Base-by-base conservation (phyloP, 768 basidiomycete genomes). In the Sistotremastrum niveocremeum region DNA sequence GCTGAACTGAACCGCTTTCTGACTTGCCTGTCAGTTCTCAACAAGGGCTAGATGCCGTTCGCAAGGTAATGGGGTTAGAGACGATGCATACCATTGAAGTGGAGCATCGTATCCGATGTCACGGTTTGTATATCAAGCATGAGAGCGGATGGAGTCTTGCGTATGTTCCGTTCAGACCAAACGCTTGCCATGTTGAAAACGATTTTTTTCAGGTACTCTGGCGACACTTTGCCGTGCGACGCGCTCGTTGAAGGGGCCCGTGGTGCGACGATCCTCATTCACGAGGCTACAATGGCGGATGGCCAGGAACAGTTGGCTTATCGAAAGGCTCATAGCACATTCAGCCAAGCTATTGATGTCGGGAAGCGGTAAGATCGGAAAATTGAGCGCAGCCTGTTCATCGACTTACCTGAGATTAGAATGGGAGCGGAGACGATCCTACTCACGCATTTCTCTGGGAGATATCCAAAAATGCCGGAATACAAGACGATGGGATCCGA, bases 371-470 rank as follows among this genome's bases (percentile, higher is more conserved):
- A 51, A 32, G 36, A 20, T 20, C 41, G 20, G 45, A 56, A n/a
- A 37, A 57, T 47, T 11, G 4, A 42, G 42, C 11, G 36, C 31
- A 2, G 5, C 28, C 28, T 37, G 9, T 12, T 6, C 28, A 7
- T 49, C 37, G 41, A 48, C 30, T 45, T 28, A 30, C 47, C 11
- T 44, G 3, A 38, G 11, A 33, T 33, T 47, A 93, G 89, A 49
- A 94, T 94, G 91, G 69, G 74, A 7, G 90, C 90, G 1, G 65
- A 77, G 45, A 79, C 88, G 51, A 71, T 88, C 37, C 74, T 97
- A n/a, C 73, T 98, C 20, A 98, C 90, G 0, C 93, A 97, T 60
- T 97, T 97, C 64, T 95, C 91, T 7, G 86, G 86, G 37, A 80
- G 91, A 31, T 93, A 94, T 61, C 89, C 93, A 11, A 89, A 85